Conservation (phyloP, 2,329 filamentous ascomycete genomes). For the Fusarium tuaranense region DNA sequence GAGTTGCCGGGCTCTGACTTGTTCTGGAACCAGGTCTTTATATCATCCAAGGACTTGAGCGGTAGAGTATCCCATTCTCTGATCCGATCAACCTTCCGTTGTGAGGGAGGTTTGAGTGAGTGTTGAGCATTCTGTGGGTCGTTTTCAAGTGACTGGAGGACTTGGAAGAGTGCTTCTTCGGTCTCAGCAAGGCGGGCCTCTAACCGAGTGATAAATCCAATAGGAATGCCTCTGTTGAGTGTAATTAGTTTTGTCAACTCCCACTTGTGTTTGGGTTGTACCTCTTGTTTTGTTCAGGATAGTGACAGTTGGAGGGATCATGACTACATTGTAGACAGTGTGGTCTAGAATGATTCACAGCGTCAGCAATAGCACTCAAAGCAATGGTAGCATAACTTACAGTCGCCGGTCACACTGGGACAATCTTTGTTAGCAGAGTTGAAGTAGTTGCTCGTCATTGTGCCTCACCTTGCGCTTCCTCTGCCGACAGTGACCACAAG, state of each 20-base stretch:
- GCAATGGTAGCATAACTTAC: conserved; percentile 8
- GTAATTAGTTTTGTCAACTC: background rate
- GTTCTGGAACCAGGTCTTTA: conserved; percentile 39
- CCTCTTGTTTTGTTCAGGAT: conserved; percentile 50
- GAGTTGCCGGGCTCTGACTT: background rate
- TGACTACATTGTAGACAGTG: conserved; percentile 47
- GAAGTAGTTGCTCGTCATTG: background rate
- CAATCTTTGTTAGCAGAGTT: background rate
- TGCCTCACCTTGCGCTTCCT: conserved; percentile 47
- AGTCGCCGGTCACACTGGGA: conserved; percentile 38
- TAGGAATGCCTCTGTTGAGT: conserved; percentile 47
- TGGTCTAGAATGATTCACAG: conserved; percentile 29
- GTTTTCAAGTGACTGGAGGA: conserved; percentile 32
- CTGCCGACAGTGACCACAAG: conserved; percentile 49
- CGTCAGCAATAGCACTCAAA: background rate
- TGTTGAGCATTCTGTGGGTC: background rate
- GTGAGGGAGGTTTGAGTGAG: conserved; percentile 17
- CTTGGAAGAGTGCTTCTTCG: conserved; percentile 43
- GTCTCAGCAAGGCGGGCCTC: conserved; percentile 52
- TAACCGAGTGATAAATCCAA: conserved; percentile 54
- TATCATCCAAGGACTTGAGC: conserved; percentile 23
- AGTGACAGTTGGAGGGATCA: conserved; percentile 47
- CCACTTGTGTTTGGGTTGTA: conserved; percentile 16
- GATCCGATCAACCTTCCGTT: conserved; percentile 44
- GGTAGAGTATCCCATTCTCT: conserved; percentile 46